A percentile compares a stretch with the other conserved stretches of the same genome.
These are phyloP conservation scores for Epicoccum sorghinum DNA, from an alignment of 2,329 filamentous ascomycete species.

Conservation along the genomic window DNA sequence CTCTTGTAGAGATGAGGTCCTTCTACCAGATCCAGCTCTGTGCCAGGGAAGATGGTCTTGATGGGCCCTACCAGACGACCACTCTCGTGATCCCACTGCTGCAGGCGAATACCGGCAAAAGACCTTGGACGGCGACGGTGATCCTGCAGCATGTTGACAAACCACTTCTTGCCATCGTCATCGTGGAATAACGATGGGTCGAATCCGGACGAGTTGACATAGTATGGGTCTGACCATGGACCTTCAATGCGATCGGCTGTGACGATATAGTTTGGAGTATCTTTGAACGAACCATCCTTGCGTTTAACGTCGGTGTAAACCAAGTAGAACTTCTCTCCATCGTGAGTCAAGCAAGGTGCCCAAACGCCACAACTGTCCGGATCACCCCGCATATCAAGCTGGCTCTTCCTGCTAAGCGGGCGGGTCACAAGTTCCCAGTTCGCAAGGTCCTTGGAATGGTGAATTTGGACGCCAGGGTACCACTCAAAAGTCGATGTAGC, in stretches of 20 bases:
- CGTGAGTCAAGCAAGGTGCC: slow-evolving; percentile 68
- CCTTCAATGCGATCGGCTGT: slow-evolving; percentile 58
- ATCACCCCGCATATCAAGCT: slow-evolving; percentile 59
- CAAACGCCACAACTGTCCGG: slow-evolving; percentile 64
- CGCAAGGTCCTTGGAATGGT: slow-evolving; percentile 61
- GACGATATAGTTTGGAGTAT: slow-evolving; percentile 69
- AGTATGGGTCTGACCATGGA: slow-evolving; percentile 67
- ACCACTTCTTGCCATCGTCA: slow-evolving; percentile 46
- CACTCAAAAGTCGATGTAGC: slow-evolving; percentile 68
- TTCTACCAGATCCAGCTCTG: slow-evolving; percentile 55
- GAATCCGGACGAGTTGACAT: slow-evolving; percentile 66
- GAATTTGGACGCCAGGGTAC: slow-evolving; percentile 67
- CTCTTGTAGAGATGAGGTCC: slow-evolving; percentile 46
- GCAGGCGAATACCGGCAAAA: slow-evolving; percentile 64
- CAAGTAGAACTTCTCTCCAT: slow-evolving; percentile 66
- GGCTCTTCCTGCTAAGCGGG: slow-evolving; percentile 57
- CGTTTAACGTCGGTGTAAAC: slow-evolving; percentile 71
- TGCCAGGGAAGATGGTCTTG: slow-evolving; percentile 61
- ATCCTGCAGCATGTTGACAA: slow-evolving; percentile 47
- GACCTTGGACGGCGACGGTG: slow-evolving; percentile 39
- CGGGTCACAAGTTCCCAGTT: slow-evolving; percentile 61
- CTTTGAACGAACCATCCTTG: slow-evolving; percentile 70
- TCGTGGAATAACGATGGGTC: slow-evolving; percentile 57
- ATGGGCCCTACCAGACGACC: slow-evolving; percentile 61
- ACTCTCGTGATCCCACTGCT: slow-evolving; percentile 60